phyloP scores from a whole-genome alignment of 208 protist genomes.

The Tritrichomonas musculus region DNA sequence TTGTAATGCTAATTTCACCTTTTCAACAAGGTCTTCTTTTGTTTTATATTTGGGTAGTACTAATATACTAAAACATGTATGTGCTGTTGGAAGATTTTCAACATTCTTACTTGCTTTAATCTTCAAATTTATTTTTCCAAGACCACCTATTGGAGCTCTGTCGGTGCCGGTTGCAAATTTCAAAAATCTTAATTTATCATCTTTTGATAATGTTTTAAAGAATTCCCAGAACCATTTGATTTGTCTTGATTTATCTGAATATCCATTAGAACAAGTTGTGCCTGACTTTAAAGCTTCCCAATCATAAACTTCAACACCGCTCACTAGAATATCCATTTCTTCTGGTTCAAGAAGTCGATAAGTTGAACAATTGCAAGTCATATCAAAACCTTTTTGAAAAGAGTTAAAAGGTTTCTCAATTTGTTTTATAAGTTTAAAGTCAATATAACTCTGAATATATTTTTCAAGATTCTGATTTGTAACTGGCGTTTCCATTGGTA shows the following conservation, averaged over 20 bases:
- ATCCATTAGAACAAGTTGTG: slow-evolving; percentile 51
- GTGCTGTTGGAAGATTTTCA: slow-evolving; percentile 61
- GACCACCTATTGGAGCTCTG: neutral
- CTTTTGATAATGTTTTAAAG: slow-evolving; percentile 43
- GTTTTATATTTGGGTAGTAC: slow-evolving; percentile 67
- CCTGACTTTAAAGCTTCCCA: neutral
- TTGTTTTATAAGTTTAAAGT: neutral
- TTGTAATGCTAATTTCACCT: slow-evolving; percentile 48
- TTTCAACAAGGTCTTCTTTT: slow-evolving; percentile 57
- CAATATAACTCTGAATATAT: slow-evolving; percentile 39
- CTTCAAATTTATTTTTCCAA: neutral
- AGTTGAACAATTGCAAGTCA: neutral
- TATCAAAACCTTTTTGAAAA: neutral
- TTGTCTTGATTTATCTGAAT: slow-evolving; percentile 25
- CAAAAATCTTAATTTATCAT: slow-evolving; percentile 55
- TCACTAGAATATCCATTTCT: neutral
- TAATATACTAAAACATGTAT: slow-evolving; percentile 75
- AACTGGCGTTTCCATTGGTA: slow-evolving; percentile 23
- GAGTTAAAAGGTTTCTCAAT: neutral
- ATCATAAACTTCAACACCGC: neutral
- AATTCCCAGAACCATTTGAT: slow-evolving; percentile 58
- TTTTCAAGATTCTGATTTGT: slow-evolving; percentile 48
- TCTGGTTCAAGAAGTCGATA: neutral
- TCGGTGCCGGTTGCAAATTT: slow-evolving; percentile 58
- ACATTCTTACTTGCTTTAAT: slow-evolving; percentile 43